A percentile compares a stretch with the other conserved stretches of the same genome.
phyloP scores from a whole-genome alignment of 768 basidiomycete genomes.

The Mycena alexandri region DNA sequence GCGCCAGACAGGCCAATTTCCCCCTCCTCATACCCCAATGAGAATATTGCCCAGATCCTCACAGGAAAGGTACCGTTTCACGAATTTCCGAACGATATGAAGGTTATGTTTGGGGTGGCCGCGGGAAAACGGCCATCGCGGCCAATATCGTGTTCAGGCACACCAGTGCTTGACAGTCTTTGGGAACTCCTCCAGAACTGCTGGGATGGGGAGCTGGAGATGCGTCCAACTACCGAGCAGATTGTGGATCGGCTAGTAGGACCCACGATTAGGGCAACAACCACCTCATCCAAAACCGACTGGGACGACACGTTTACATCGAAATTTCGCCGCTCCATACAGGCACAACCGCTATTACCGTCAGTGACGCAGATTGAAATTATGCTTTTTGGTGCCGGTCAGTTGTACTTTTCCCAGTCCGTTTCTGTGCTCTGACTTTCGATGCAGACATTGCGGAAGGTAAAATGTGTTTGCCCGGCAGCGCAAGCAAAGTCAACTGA shows the following conservation, averaged over 20 bases:
- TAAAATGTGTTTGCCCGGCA: not conserved
- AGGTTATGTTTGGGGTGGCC: constrained; percentile 3
- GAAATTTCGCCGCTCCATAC: constrained; percentile 4
- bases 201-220: not conserved
- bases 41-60: constrained; percentile 11
- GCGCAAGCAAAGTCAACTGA: not conserved
- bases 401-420: too few relatives aligned
- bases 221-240: not conserved
- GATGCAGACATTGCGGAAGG: not conserved
- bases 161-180: constrained; percentile 1
- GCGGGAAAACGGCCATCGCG: not conserved
- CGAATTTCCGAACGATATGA: constrained; percentile 16
- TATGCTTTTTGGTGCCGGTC: too few relatives aligned
- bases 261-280: constrained; percentile 20
- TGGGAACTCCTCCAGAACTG: constrained; percentile 20
- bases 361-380: constrained; percentile 8
- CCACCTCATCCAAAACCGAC: constrained; percentile 13
- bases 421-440: not conserved
- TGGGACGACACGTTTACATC: constrained; percentile 26
- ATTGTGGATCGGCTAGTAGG: constrained; percentile 5
- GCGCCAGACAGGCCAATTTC: not conserved
- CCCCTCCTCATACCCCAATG: not conserved
- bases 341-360: constrained; percentile 7
- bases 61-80: constrained; percentile 8
- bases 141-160: constrained; percentile 3